Evolutionary conservation across 2,329 filamentous ascomycete genomes (phyloP), one percentile per base, ranked within the genome.

Genomic region (Chaetomium sp.): DNA sequence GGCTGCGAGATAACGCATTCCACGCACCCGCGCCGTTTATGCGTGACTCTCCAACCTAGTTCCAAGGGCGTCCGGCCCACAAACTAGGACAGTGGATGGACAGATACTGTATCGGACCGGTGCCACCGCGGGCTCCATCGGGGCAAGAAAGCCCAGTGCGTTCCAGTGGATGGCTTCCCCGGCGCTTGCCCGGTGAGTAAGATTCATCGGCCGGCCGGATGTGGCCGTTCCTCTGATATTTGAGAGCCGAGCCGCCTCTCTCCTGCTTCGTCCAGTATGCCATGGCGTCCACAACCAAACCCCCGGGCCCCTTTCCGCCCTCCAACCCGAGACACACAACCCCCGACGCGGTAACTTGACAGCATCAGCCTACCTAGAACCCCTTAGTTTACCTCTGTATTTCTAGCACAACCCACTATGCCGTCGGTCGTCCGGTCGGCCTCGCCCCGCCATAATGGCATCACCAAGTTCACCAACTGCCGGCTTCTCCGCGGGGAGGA

Each of bases 401-500:
- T 7, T 5, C 7, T 38, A 9, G 34, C 11, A 12, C 14, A 27
- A 27, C 19, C 19, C 19, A 61, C 46, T 10, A 65, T 66, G 63
- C 59, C 62, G 6, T 64, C 64, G 57, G 56, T 55, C 64, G 67
- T 71, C 45, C 52, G 40, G 42, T 47, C 47, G 9, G 52, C 58
- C 27, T 51, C 37, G 34, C 56, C 52, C 65, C 52, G 54, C 46
- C 43, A 35, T 1, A 55, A 47, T 34, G 57, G 79, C 65, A 86
- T 96, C 68, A 91, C 88, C 67, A 94, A 92, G 69, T 88, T 95
- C 70, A 94, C 89, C 66, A 95, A 95, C 74, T 95, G 91, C 69
- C 84, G 87, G 50, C 75, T 95, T 33, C 77, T 92, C 57, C 84
- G 82, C 66, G 83, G 82, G 62, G 79, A 86, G 61, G 67, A 76